A percentile compares a stretch with the other conserved stretches of the same genome.
Evolutionary conservation across 768 basidiomycete genomes (phyloP).

Genomic region (Grammothele lineata): DNA sequence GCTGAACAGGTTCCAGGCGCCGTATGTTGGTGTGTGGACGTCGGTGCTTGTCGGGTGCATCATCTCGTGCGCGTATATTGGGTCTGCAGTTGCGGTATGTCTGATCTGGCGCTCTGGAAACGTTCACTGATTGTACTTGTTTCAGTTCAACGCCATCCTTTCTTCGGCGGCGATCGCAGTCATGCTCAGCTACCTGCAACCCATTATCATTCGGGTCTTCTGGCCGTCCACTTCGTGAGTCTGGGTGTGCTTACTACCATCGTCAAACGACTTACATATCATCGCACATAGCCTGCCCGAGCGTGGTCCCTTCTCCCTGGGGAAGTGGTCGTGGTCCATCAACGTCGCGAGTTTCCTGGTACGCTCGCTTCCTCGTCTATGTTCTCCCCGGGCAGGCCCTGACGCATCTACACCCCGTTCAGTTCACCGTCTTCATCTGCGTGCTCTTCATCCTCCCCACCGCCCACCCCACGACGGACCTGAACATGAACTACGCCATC

Average conservation of each 20-base stretch:
- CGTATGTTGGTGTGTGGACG: conserved; percentile 51
- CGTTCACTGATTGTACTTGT: not conserved
- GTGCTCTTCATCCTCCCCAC: conserved; percentile 54
- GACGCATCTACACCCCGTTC: not conserved
- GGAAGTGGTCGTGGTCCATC: conserved; percentile 48
- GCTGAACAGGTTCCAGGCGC: conserved; percentile 49
- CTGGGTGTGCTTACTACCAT: too few species aligned
- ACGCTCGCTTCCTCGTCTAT: conserved; percentile 12
- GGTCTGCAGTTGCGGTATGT: conserved; percentile 49
- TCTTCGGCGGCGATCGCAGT: conserved; percentile 54
- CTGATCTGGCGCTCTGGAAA: too few species aligned
- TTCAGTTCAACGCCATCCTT: conserved; percentile 50
- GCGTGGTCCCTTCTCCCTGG: conserved; percentile 48
- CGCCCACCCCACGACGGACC: conserved; percentile 41
- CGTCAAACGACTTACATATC: too few species aligned
- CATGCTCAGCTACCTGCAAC: conserved; percentile 55
- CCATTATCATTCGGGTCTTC: conserved; percentile 53
- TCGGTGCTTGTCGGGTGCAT: conserved; percentile 50
- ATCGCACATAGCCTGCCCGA: conserved; percentile 30
- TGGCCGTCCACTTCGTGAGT: conserved; percentile 46
- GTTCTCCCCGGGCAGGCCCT: not conserved
- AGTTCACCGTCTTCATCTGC: conserved; percentile 53
- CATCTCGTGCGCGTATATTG: conserved; percentile 56
- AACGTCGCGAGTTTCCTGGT: conserved; percentile 46
- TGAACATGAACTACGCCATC: conserved; percentile 58